Conservation (phyloP, 1,284 basidiomycete species). For the Trichosporon sp. region DNA sequence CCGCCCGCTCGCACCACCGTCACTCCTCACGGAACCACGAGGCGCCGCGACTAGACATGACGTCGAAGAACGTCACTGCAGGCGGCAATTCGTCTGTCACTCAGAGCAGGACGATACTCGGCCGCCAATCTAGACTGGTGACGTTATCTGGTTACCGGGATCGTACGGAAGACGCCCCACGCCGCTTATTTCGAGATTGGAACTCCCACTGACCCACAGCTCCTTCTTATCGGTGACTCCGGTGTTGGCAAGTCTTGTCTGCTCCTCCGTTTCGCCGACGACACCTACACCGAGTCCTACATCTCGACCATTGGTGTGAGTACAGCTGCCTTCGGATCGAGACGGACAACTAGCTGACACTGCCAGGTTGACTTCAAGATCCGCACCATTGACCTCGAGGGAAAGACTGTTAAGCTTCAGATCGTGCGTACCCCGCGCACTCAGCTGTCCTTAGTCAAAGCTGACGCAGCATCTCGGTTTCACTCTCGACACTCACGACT, state of each 20-base stretch:
- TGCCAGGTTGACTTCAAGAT: slow-evolving; percentile 93
- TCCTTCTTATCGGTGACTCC: slow-evolving; percentile 72
- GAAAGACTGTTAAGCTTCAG: slow-evolving; percentile 99
- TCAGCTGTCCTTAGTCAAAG: slow-evolving; percentile 36
- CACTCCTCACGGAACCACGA: neutral
- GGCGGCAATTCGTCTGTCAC: neutral
- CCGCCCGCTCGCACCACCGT: neutral
- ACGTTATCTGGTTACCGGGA: neutral
- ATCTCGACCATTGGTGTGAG: slow-evolving; percentile 92
- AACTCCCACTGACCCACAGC: slow-evolving; percentile 54
- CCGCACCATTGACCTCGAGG: slow-evolving; percentile 97
- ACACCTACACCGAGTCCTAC: slow-evolving; percentile 99
- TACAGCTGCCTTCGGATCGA: slow-evolving; percentile 9
- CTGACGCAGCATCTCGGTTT: slow-evolving; percentile 36
- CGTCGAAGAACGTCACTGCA: neutral
- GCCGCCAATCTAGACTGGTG: neutral
- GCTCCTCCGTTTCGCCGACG: slow-evolving; percentile 96
- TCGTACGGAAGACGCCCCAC: neutral
- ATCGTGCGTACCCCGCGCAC: slow-evolving; percentile 69
- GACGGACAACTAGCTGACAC: slow-evolving; percentile 11
- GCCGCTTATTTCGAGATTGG: neutral
- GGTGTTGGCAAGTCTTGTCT: slow-evolving; percentile 98
- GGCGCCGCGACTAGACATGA: neutral
- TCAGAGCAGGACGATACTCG: neutral
- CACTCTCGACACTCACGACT: slow-evolving; percentile 21